Base-by-base conservation (phyloP, 192 early-diverging fungal species). In the Gamsiella multidivaricata region DNA sequence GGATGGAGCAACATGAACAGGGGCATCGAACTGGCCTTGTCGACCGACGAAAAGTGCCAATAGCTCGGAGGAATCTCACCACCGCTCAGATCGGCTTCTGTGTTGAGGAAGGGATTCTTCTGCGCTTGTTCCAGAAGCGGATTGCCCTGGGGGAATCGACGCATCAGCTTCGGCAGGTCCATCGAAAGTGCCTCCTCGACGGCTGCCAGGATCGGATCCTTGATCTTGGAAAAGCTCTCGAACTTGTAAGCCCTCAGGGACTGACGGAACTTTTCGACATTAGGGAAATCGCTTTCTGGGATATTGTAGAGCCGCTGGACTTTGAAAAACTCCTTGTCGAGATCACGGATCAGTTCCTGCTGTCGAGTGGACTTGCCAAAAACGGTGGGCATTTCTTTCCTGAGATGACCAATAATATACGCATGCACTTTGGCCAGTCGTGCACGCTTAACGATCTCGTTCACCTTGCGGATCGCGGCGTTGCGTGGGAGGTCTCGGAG, bases 391-490 rank as follows among this genome's bases (percentile, higher is more conserved):
- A 97, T 92, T 65, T 93, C 90, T 61, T 89, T 87, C 51, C 89
- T 89, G 51, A 97, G 81, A 64, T 96, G 91, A 14, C 91, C 88
- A 43, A 96, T 91, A 52, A 96, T 94, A 46, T 92, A 84, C 8
- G 92, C 94, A 63, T 97, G 95, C 1, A 95, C 94, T 28, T 85
- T 88, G 29, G 93, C 93, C 56, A 90, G 80, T 15, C 92, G 73
- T 0, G 94, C 91, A 12, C 94, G 86, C 62, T 95, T 95, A 49
- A 95, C 94, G 58, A 96, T 95, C 54, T 96, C 94, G 76, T 96
- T 96, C 53, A 96, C 88, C 37, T 94, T 92, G 10, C 94, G 88
- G 42, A 96, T 85, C 6, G 91, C 88, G 1, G 94, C 91, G 72
- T 93, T 96, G 59, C 90, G 83, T 8, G 93, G 92, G 20, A 96